Conservation (phyloP, 1,139 yeast genomes). For the Zygoascus sp. region DNA sequence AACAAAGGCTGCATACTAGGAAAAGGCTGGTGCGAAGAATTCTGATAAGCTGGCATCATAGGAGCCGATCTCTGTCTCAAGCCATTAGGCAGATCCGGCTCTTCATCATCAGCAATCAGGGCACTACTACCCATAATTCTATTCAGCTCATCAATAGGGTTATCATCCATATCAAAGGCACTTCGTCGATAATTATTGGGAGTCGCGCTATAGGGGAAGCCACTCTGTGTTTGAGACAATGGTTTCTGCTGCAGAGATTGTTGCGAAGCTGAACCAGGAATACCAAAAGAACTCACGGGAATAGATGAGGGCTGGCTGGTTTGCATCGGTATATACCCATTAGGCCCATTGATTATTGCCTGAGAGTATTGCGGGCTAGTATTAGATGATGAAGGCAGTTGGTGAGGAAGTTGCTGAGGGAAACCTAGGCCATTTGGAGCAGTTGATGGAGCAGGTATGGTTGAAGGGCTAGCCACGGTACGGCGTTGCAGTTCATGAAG, state of each 20-base stretch:
- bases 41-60: background rate
- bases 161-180: constrained; percentile 14
- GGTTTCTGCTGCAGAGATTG: constrained; percentile 9
- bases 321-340: constrained; percentile 6
- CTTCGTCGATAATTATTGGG: constrained; percentile 1
- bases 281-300: constrained; percentile 7
- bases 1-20: constrained; percentile 6
- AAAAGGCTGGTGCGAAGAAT: background rate
- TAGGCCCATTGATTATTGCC: constrained; percentile 3
- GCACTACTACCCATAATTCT: constrained; percentile 26
- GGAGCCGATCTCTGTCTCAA: background rate
- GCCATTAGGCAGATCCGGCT: constrained; percentile 14
- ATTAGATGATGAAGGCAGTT: constrained; percentile 10
- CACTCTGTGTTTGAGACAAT: background rate
- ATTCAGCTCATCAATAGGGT: constrained; percentile 23
- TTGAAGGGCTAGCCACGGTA: constrained; percentile 5
- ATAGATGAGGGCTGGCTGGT: constrained; percentile 7
- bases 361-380: constrained; percentile 1
- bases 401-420: constrained; percentile 11
- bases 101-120: constrained; percentile 25
- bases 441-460: constrained; percentile 4
- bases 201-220: background rate
- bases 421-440: background rate
- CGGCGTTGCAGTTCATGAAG: constrained; percentile 17
- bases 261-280: constrained; percentile 10